Conservation (phyloP, 2,329 filamentous ascomycete species). For the Metarhizium humberi region DNA sequence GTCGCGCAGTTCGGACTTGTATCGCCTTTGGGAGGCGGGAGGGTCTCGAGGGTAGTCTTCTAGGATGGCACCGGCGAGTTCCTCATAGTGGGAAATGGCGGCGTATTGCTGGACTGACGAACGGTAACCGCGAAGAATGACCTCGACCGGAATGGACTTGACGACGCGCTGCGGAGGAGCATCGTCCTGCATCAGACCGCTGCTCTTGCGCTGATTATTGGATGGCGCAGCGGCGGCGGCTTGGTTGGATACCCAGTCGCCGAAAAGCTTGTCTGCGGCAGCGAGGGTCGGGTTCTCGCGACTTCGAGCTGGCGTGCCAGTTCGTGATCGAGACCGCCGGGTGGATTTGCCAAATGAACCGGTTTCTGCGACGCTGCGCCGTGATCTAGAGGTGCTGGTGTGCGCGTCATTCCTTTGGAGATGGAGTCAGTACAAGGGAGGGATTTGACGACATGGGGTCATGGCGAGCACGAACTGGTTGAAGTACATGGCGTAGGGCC, state of each 20-base stretch:
- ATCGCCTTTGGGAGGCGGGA: slow-evolving; percentile 59
- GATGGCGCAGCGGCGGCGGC: slow-evolving; percentile 19
- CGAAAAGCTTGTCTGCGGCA: slow-evolving; percentile 53
- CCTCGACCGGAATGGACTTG: slow-evolving; percentile 51
- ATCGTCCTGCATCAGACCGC: slow-evolving; percentile 29
- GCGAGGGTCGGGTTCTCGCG: slow-evolving; percentile 53
- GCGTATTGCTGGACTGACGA: slow-evolving; percentile 65
- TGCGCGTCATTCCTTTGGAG: slow-evolving; percentile 41
- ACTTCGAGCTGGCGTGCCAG: slow-evolving; percentile 44
- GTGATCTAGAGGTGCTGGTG: slow-evolving; percentile 35
- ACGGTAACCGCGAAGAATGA: slow-evolving; percentile 76
- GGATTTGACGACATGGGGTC: background rate
- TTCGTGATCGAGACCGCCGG: slow-evolving; percentile 51
- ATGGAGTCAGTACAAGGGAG: background rate
- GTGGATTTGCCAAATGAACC: slow-evolving; percentile 61
- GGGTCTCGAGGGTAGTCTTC: slow-evolving; percentile 88
- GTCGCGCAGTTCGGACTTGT: slow-evolving; percentile 65
- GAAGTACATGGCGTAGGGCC: slow-evolving; percentile 59
- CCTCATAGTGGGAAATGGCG: slow-evolving; percentile 80
- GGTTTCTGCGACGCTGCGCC: slow-evolving; percentile 47
- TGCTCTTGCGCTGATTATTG: slow-evolving; percentile 25
- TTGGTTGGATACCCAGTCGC: slow-evolving; percentile 45
- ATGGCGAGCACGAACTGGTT: slow-evolving; percentile 39
- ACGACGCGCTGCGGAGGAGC: slow-evolving; percentile 24
- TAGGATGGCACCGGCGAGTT: slow-evolving; percentile 75